These are phyloP conservation scores for Peribolospora baueri DNA, from an alignment of 768 basidiomycete species.

Conservation along the genomic window DNA sequence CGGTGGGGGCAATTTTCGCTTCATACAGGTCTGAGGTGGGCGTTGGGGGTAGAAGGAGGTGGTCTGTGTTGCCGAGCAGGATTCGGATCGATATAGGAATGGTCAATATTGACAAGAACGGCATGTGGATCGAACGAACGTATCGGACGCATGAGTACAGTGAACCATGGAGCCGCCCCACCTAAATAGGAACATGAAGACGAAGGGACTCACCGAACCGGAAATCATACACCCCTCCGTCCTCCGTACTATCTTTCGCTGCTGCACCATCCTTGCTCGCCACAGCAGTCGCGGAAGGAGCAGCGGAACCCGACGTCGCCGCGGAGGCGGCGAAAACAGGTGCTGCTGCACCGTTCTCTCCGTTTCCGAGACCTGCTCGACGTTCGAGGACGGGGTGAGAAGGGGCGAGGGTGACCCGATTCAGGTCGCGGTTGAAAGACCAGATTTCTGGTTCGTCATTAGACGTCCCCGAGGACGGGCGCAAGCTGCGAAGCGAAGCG, in stretches of 20 bases:
- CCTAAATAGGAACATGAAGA: no score
- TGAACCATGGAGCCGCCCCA: no score
- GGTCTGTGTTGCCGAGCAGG: constrained; percentile 4
- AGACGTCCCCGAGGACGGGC: neutral
- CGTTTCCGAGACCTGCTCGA: neutral
- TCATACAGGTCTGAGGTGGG: constrained; percentile 12
- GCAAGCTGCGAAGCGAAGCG: constrained; percentile 2
- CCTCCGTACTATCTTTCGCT: neutral
- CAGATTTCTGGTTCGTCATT: neutral
- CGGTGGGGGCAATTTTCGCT: constrained; percentile 8
- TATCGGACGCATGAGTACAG: no score
- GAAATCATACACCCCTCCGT: neutral
- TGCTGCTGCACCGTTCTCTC: no score
- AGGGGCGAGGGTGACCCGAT: neutral
- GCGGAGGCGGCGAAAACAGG: no score
- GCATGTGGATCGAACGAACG: no score
- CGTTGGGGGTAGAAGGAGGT: constrained; percentile 8
- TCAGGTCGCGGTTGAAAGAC: neutral
- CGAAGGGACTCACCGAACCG: neutral
- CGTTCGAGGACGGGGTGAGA: constrained; percentile 8
- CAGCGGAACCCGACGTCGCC: no score
- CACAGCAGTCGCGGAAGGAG: neutral
- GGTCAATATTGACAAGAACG: no score
- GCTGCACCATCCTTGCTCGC: neutral
- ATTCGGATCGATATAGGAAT: neutral